Percentiles rank a stretch among this genome's conserved stretches.
phyloP scores from a whole-genome alignment of 768 basidiomycete species.

The Mycena pura region DNA sequence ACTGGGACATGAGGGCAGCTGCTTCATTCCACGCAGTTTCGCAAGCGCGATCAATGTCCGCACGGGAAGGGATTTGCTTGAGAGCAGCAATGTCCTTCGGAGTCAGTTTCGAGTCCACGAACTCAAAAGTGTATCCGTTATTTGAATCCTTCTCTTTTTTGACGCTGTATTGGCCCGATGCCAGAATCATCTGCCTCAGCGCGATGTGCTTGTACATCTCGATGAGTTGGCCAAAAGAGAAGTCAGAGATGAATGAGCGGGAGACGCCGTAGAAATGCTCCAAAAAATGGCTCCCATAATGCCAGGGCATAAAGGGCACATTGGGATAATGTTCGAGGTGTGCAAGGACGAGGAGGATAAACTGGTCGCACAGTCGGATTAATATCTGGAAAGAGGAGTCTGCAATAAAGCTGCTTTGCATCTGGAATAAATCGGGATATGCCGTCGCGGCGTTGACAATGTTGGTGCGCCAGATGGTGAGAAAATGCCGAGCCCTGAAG shows the following conservation, averaged over 20 bases:
- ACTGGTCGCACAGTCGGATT: conserved; percentile 3
- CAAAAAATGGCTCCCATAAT: conserved; percentile 2
- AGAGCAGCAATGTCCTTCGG: not conserved
- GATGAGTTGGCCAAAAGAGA: not conserved
- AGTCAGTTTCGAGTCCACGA: not conserved
- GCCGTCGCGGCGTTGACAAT: not conserved
- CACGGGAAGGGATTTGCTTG: not conserved
- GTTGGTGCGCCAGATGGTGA: not conserved
- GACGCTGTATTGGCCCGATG: not conserved
- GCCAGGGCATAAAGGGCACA: not conserved
- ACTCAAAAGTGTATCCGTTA: not conserved
- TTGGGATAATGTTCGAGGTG: conserved; percentile 2
- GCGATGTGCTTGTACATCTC: no score
- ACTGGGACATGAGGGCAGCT: not conserved
- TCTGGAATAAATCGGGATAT: conserved; percentile 5
- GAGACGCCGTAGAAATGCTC: not conserved
- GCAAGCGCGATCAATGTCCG: not conserved
- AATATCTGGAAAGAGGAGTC: not conserved
- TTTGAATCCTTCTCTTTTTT: not conserved
- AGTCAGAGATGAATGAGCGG: not conserved
- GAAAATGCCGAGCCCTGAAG: not conserved
- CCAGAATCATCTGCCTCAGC: not conserved
- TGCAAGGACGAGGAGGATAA: conserved; percentile 1
- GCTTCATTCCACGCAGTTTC: not conserved
- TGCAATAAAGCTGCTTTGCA: not conserved